phyloP scores from a whole-genome alignment of 306 rosid genomes.

The Pachyrhizus erosus region DNA sequence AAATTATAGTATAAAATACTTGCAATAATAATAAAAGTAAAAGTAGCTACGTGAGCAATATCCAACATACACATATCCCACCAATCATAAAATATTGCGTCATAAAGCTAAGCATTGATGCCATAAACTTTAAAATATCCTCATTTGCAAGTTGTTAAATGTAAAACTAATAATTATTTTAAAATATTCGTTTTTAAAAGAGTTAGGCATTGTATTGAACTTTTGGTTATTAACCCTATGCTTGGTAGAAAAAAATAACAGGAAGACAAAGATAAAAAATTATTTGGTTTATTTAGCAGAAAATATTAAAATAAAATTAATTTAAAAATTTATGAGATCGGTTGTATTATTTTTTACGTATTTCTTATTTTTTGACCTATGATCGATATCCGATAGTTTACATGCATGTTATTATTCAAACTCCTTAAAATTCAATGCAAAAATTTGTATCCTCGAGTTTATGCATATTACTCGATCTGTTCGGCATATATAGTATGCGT shows the following conservation, averaged over 20 bases:
- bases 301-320: no score
- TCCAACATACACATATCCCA: neutral
- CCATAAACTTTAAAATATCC: neutral
- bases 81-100: neutral
- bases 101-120: neutral
- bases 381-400: no score
- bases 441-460: neutral
- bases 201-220: neutral
- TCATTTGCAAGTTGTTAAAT: neutral
- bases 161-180: neutral
- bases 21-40: no score
- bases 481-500: neutral
- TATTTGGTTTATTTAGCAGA: no score
- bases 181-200: neutral
- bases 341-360: no score
- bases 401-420: neutral
- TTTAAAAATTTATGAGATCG: no score
- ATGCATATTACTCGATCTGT: neutral
- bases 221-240: no score
- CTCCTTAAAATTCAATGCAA: slow-evolving; percentile 9
- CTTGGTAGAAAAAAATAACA: no score
- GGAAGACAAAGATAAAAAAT: no score
- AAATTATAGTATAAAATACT: no score
- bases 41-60: neutral
- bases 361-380: no score